Base-by-base conservation (phyloP, 2,329 filamentous ascomycete species). In the Clonostachys solani region DNA sequence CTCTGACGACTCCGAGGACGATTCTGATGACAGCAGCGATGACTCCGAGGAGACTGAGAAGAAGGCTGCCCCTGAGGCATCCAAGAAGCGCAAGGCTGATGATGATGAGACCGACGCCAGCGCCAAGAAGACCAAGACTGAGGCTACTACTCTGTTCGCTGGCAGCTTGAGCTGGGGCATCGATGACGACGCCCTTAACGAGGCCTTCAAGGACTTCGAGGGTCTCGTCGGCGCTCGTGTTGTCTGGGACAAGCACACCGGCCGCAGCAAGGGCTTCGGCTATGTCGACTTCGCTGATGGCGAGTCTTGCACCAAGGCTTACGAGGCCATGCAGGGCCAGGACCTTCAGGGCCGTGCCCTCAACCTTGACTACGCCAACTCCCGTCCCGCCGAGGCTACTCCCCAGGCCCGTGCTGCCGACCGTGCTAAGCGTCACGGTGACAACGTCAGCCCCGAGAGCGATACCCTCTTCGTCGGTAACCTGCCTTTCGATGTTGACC, bases 401-500 rank as follows among this genome's bases (percentile, higher is more conserved):
- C 65, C 67, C 42, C 68, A 73, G 52, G 71, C 75, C 51, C 82
- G 86, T 53, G 81, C 83, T 54, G 72, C 75, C 57, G 78, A 86
- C 54, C 82, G 84, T 42, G 81, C 84, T 56, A 67, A 74, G 65
- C 78, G 81, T 62, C 92, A 85, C 65, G 92, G 92, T 54, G 92
- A 96, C 68, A 77, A 81, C 57, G 74, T 84, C 62, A 92, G 86
- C 75, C 81, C 87, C 52, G 86, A 89, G 65, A 88, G 84, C 64
- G 87, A 92, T 56, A 96, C 92, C 40, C 80, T 96, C 50, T 96
- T 94, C 71, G 83, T 96, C 55, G 92, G 91, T 60, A 96, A 96
- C 78, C 74, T 96, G 56, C 84, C 88, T 44, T 96, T 95, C 72
- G 83, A 89, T 54, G 83, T 85, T 60, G 83, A 86, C 60, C 87